Conservation (phyloP, 192 early-diverging fungal genomes). For the Lunasporangiospora selenospora region DNA sequence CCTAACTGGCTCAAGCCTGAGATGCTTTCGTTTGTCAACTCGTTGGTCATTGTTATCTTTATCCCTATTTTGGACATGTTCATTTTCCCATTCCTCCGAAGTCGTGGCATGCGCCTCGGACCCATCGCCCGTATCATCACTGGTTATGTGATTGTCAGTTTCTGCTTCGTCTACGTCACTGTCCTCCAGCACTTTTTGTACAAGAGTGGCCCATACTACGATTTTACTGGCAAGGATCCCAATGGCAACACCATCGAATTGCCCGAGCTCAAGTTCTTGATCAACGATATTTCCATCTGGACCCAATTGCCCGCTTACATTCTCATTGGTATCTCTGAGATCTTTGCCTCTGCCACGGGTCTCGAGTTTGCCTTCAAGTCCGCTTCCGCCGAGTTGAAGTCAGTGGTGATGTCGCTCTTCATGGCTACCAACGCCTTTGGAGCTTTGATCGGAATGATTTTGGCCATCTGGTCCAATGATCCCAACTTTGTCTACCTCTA, state of each 20-base stretch:
- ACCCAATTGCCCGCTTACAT: slow-evolving; percentile 57
- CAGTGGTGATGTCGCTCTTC: slow-evolving; percentile 76
- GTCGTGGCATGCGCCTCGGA: slow-evolving; percentile 3
- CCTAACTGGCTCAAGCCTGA: too few relatives aligned
- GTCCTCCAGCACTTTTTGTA: slow-evolving; percentile 63
- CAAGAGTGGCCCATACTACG: slow-evolving; percentile 57
- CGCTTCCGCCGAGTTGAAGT: slow-evolving; percentile 69
- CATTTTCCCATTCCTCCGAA: background rate
- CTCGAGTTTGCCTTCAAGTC: slow-evolving; percentile 74
- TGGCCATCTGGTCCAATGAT: slow-evolving; percentile 4
- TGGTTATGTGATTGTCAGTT: background rate
- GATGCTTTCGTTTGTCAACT: too few relatives aligned
- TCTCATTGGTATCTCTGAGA: slow-evolving; percentile 53
- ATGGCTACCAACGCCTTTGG: slow-evolving; percentile 63
- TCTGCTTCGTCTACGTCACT: slow-evolving; percentile 13
- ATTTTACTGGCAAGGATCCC: too few relatives aligned
- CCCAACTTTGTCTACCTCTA: slow-evolving; percentile 10
- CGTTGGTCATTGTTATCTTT: background rate
- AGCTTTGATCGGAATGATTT: slow-evolving; percentile 48
- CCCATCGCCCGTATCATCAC: background rate
- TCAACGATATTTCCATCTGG: slow-evolving; percentile 63
- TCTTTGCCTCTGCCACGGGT: slow-evolving; percentile 72
- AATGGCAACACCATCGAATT: too few relatives aligned
- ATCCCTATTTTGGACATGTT: background rate
- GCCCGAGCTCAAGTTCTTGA: too few relatives aligned